Conservation (phyloP, 23 red algal genomes). For the Rhodosorus marinus region DNA sequence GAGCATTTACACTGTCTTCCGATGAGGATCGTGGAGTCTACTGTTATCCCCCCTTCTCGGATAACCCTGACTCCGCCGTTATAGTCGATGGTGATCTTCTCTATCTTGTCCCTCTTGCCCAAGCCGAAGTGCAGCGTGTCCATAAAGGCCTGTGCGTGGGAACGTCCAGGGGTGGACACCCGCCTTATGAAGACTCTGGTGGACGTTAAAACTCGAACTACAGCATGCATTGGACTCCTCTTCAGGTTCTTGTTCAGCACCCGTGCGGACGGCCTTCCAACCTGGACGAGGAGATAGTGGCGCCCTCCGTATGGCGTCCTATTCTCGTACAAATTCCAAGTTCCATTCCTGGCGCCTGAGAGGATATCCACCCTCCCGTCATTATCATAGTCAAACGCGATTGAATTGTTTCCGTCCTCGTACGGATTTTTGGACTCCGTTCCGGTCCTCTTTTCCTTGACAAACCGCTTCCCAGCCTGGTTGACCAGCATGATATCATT, state of each 20-base stretch:
- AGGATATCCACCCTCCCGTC: not conserved
- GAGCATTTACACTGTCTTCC: too few species aligned
- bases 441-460: not conserved
- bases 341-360: constrained; percentile 10
- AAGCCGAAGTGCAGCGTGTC: constrained; percentile 23
- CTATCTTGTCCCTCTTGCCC: too few species aligned
- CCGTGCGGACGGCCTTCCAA: constrained; percentile 2
- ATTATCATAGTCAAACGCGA: not conserved
- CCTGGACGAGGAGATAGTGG: constrained; percentile 4
- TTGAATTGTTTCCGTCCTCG: not conserved
- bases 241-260: too few species aligned
- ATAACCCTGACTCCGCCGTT: too few species aligned
- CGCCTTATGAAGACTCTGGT: too few species aligned
- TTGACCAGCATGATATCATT: constrained; percentile 23
- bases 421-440: not conserved
- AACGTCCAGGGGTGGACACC: not conserved
- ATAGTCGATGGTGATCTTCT: too few species aligned
- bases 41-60: too few species aligned
- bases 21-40: too few species aligned
- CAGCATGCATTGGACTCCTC: too few species aligned
- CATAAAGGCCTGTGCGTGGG: constrained; percentile 4
- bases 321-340: constrained; percentile 2
- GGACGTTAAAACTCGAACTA: constrained; percentile 24
- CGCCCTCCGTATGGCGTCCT: too few species aligned
- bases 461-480: constrained; percentile 16